Evolutionary conservation across 805 yeast species (phyloP), one percentile per base, ranked within the genome.

Genomic region (Saturnispora galanensis): DNA sequence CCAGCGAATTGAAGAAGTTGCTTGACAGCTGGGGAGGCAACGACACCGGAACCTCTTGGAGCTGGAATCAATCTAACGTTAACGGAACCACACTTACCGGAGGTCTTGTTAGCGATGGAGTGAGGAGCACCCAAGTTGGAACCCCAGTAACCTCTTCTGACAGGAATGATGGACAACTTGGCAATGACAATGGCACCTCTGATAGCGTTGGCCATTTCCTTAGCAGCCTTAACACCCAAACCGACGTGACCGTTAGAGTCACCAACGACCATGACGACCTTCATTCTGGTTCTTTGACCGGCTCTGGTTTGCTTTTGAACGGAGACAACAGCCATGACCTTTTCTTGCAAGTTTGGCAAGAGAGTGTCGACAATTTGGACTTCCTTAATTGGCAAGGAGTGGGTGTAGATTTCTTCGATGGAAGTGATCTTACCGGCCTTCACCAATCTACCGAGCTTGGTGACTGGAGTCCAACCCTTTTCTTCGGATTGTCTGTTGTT

Each of bases 101-200:
- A 84, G 70, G 89, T 87, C 88, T 93, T 93, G 76, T 82, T 74
- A 66, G 96, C 90, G 69, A 90, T 83, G 60, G 98, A 85, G 84
- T 93, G 98, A 69, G 98, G 98, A 74, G 85, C 84, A 83, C 98
- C 98, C 74, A 93, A 85, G 81, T 88, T 87, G 72, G 95, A 75
- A 77, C 98, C 98, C 98, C 98, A 93, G 93, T 93, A 93, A 80
- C 98, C 98, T 83, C 98, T 88, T 84, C 98, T 90, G 79, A 93
- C 90, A 70, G 98, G 98, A 71, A 93, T 88, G 74, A 93, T 84
- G 61, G 96, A 84, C 68, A 93, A 82, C 81, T 93, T 93, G 73
- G 98, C 98, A 69, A 93, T 88, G 81, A 88, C 81, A 78, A 93
- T 90, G 65, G 97, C 98, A 65, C 97, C 96, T 78, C 96, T 88